phyloP scores from a whole-genome alignment of 2,329 filamentous ascomycete species.

The Parasarocladium wereldwijsianum region DNA sequence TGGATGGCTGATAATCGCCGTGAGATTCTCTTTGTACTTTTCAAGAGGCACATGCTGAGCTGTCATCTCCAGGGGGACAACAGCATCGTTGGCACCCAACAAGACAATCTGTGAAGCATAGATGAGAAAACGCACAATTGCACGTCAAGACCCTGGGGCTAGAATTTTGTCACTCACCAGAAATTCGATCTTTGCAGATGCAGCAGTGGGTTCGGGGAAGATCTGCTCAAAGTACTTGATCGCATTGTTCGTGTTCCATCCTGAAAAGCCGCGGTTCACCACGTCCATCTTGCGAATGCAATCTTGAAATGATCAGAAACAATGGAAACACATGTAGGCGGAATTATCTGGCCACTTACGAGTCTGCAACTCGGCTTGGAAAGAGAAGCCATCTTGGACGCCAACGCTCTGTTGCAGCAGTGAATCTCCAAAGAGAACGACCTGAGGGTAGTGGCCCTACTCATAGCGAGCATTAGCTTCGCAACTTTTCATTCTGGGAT shows the following conservation, averaged over 20 bases:
- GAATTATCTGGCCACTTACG: too few species aligned
- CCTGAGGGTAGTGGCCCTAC: conserved; percentile 48
- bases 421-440: conserved; percentile 82
- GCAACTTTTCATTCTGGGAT: neutral
- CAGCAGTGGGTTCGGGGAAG: conserved; percentile 48
- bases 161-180: conserved; percentile 32
- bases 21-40: conserved; percentile 59
- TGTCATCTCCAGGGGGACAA: conserved; percentile 44
- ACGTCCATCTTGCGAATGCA: conserved; percentile 71
- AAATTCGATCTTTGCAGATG: conserved; percentile 47
- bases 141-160: too few species aligned
- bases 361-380: conserved; percentile 56
- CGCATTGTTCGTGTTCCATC: conserved; percentile 70
- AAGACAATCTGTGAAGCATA: conserved; percentile 49
- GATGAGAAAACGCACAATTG: too few species aligned
- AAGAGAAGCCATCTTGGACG: conserved; percentile 54
- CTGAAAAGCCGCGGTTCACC: conserved; percentile 74
- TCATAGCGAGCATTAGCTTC: neutral
- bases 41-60: conserved; percentile 68
- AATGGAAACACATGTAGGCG: neutral
- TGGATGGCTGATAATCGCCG: conserved; percentile 57
- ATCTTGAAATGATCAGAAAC: conserved; percentile 36
- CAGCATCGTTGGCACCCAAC: conserved; percentile 84
- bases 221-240: conserved; percentile 54
- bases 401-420: conserved; percentile 58